A percentile compares a stretch with the other conserved stretches of the same genome.
Conservation (phyloP, 1,284 basidiomycete genomes). For the Grifola frondosa region DNA sequence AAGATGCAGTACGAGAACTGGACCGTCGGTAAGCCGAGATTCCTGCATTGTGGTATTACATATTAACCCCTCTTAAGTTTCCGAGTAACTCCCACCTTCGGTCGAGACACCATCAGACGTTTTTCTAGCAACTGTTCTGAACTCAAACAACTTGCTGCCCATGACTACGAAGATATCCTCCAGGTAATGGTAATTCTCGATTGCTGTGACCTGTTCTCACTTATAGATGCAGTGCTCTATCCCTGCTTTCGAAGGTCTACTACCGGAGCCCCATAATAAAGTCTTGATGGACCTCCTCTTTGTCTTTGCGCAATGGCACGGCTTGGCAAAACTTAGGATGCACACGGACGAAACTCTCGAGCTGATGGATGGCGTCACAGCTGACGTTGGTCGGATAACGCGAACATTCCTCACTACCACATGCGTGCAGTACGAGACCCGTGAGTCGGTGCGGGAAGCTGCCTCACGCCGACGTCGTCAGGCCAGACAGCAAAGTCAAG, state of each 20-base stretch:
- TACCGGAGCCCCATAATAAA: conserved; percentile 21
- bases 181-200: conserved; percentile 13
- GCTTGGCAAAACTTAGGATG: conserved; percentile 29
- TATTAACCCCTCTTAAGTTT: conserved; percentile 16
- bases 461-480: conserved; percentile 6
- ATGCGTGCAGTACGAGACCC: conserved; percentile 16
- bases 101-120: background rate
- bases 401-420: conserved; percentile 13
- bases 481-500: background rate
- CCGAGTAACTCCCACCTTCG: conserved; percentile 18
- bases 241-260: conserved; percentile 31
- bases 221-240: conserved; percentile 24
- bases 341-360: conserved; percentile 27
- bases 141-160: conserved; percentile 20
- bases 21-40: conserved; percentile 16
- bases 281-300: conserved; percentile 24
- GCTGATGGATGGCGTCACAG: conserved; percentile 17
- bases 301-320: conserved; percentile 27
- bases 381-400: conserved; percentile 18
- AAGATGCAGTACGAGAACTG: conserved; percentile 9
- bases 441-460: conserved; percentile 17
- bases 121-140: conserved; percentile 2
- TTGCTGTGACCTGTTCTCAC: conserved; percentile 4
- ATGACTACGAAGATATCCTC: conserved; percentile 30
- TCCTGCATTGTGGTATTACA: conserved; percentile 16